Conservation (phyloP, 345 rosid species). For the Reutealis trisperma region DNA sequence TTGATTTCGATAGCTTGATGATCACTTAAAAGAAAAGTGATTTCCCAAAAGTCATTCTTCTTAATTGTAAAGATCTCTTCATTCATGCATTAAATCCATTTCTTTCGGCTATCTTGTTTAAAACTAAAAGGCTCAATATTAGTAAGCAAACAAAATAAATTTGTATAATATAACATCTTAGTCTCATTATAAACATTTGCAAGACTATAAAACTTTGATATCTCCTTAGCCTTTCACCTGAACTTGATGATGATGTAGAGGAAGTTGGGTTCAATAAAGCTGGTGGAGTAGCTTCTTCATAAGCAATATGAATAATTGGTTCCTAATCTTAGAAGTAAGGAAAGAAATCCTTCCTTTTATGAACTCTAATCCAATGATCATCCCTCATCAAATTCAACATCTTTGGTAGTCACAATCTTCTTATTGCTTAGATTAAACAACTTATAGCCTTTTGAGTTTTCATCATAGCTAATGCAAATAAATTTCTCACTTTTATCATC, state of each 20-base stretch:
- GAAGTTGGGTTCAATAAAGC: background rate
- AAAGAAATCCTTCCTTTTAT: background rate
- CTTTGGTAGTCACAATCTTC: background rate
- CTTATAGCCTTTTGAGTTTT: background rate
- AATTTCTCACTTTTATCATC: background rate
- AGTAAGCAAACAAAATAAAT: too few relatives aligned
- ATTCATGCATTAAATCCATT: background rate
- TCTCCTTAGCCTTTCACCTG: too few relatives aligned
- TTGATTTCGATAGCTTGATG: background rate
- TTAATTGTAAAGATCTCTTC: too few relatives aligned
- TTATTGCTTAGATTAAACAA: background rate
- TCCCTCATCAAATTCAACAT: background rate
- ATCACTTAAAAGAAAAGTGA: background rate
- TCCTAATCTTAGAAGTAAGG: background rate
- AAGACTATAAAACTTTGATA: too few relatives aligned
- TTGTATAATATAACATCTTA: too few relatives aligned
- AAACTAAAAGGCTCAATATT: too few relatives aligned
- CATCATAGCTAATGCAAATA: background rate
- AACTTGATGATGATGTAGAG: background rate
- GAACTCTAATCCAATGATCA: background rate
- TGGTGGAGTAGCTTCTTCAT: background rate
- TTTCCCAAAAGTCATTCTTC: too few relatives aligned
- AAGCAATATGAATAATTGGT: too few relatives aligned
- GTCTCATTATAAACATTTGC: too few relatives aligned
- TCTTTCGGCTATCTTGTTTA: too few relatives aligned